Percentiles rank a stretch among this genome's conserved stretches.
Conservation (phyloP, 2,329 filamentous ascomycete genomes). For the Chaetomiaceae sp. region DNA sequence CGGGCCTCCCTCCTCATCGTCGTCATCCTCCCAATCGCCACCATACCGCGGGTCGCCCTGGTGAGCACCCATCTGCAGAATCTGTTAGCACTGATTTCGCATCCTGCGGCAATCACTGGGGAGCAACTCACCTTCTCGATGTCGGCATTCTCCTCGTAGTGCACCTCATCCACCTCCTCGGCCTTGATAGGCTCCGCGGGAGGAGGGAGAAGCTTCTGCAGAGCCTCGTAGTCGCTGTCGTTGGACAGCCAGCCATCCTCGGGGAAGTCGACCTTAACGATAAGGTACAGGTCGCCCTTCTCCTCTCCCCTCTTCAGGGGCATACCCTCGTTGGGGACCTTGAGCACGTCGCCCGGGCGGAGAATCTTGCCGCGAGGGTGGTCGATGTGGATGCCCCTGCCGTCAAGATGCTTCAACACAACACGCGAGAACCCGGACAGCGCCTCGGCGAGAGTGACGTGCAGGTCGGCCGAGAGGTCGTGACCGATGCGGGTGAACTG, state of each 20-base stretch:
- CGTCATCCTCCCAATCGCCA: constrained; percentile 66
- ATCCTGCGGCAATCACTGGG: too few relatives aligned
- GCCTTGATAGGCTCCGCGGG: constrained; percentile 58
- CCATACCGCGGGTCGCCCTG: constrained; percentile 64
- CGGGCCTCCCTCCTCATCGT: constrained; percentile 57
- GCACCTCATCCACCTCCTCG: constrained; percentile 79
- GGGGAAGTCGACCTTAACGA: constrained; percentile 84
- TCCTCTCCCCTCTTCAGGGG: constrained; percentile 79
- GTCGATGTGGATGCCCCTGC: constrained; percentile 77
- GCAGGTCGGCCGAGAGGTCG: constrained; percentile 77
- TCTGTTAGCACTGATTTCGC: constrained; percentile 3
- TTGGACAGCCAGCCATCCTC: constrained; percentile 77
- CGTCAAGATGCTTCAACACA: constrained; percentile 88
- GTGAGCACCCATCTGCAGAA: constrained; percentile 61
- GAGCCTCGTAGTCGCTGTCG: constrained; percentile 63
- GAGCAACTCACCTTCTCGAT: constrained; percentile 64
- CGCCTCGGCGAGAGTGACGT: constrained; percentile 77
- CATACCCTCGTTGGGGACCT: constrained; percentile 89
- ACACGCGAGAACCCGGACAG: constrained; percentile 86
- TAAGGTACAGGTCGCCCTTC: constrained; percentile 82
- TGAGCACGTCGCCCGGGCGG: constrained; percentile 78
- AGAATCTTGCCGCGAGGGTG: constrained; percentile 79
- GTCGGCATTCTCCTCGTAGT: constrained; percentile 77
- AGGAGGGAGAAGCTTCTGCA: constrained; percentile 72
- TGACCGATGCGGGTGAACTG: constrained; percentile 77